These are phyloP conservation scores for Leccinum variicolor DNA, from an alignment of 768 basidiomycete genomes.

Conservation along the genomic window DNA sequence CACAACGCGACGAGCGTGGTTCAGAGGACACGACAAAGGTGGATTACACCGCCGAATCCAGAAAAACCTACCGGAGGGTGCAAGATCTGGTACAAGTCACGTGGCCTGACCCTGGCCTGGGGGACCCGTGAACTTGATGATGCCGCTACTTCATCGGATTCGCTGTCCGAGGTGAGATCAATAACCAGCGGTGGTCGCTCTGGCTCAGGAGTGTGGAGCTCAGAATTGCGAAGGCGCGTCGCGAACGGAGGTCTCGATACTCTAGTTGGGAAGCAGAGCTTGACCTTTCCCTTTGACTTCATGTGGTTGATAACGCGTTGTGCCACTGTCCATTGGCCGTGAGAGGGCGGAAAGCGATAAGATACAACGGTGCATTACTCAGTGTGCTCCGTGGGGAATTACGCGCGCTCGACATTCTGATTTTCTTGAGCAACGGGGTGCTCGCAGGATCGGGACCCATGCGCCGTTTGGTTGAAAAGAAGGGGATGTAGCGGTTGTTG, in stretches of 20 bases:
- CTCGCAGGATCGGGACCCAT: constrained; percentile 1
- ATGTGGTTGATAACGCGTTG: constrained; percentile 23
- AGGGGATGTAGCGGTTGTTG: background rate
- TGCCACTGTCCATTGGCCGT: constrained; percentile 20
- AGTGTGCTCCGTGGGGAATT: constrained; percentile 14
- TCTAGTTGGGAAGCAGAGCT: constrained; percentile 15
- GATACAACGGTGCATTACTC: constrained; percentile 14
- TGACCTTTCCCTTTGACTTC: constrained; percentile 27
- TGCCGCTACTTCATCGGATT: background rate
- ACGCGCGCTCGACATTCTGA: constrained; percentile 14
- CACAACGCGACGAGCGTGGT: background rate
- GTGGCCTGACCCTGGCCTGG: background rate
- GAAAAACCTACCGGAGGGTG: constrained; percentile 10
- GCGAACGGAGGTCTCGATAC: constrained; percentile 14
- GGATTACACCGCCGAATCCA: background rate
- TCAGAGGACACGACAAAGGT: background rate
- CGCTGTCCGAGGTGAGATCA: constrained; percentile 19
- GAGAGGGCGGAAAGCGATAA: background rate
- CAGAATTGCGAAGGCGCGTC: constrained; percentile 15
- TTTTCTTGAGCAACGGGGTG: constrained; percentile 19
- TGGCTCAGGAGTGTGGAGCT: constrained; percentile 1
- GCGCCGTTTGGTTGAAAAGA: constrained; percentile 15
- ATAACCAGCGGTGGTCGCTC: constrained; percentile 10
- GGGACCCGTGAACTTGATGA: constrained; percentile 1
- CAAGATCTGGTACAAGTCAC: background rate